These are phyloP conservation scores for Globisporangium emineosum DNA, from an alignment of 352 stramenopile genomes.

Conservation along the genomic window DNA sequence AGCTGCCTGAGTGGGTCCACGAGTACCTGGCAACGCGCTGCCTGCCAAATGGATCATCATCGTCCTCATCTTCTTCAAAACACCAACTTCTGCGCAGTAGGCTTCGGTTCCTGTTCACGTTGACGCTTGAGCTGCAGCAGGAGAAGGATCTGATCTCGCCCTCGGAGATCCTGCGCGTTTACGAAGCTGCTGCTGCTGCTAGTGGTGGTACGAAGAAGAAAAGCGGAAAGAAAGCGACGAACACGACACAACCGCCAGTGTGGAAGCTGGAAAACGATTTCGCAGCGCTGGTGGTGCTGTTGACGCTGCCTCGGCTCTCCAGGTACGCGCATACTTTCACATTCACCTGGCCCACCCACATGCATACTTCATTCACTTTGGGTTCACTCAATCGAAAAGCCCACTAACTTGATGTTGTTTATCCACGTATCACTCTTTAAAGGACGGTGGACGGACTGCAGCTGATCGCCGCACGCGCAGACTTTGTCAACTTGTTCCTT, in stretches of 20 bases:
- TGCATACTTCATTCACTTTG: not conserved
- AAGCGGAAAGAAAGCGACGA: constrained; percentile 7
- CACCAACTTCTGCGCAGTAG: constrained; percentile 13
- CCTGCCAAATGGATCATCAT: constrained; percentile 15
- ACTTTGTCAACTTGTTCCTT: constrained; percentile 65
- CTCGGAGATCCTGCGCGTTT: constrained; percentile 30
- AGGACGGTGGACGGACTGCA: constrained; percentile 57
- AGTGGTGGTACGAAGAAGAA: constrained; percentile 17
- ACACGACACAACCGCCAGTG: not conserved
- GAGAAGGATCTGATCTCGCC: constrained; percentile 44
- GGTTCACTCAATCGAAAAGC: not conserved
- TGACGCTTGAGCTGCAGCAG: constrained; percentile 47
- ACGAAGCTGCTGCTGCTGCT: constrained; percentile 2
- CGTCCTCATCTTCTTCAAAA: too few relatives aligned
- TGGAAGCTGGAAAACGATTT: constrained; percentile 59
- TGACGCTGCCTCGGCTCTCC: constrained; percentile 51
- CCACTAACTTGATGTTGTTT: not conserved
- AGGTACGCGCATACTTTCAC: constrained; percentile 32
- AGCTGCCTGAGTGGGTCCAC: constrained; percentile 47
- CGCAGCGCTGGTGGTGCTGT: constrained; percentile 54
- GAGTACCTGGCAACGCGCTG: constrained; percentile 49
- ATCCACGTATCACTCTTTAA: not conserved
- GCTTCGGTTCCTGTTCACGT: constrained; percentile 38
- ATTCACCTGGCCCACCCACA: not conserved
- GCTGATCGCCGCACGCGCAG: constrained; percentile 45